Percentiles rank a stretch among this genome's conserved stretches.
Conservation (phyloP, 495 filamentous ascomycete genomes). For the Lophiotrema nucula region DNA sequence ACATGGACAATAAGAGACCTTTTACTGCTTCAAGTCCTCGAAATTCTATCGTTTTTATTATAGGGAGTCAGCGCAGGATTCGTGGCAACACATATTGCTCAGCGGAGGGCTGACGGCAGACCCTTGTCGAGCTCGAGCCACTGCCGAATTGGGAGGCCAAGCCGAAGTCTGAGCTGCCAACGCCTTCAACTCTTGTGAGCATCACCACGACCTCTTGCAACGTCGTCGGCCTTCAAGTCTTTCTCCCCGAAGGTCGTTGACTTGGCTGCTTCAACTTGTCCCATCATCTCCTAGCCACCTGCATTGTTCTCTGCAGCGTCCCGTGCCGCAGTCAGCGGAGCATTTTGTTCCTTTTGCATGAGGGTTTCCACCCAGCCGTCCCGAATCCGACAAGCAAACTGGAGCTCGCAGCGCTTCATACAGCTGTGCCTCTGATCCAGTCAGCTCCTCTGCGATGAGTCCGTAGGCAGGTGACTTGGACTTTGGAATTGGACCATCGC, state of each 20-base stretch:
- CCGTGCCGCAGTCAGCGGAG: conserved; percentile 15
- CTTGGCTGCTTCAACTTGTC: neutral
- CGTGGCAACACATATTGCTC: neutral
- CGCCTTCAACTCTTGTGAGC: conserved; percentile 6
- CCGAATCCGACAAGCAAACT: conserved; percentile 15
- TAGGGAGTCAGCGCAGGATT: neutral
- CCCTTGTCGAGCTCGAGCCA: no score
- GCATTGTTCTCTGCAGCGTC: neutral
- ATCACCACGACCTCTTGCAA: neutral
- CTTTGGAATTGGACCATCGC: neutral
- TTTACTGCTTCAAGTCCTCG: no score
- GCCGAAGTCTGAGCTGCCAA: no score
- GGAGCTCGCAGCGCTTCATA: neutral
- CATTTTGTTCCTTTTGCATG: conserved; percentile 17
- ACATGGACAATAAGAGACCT: no score
- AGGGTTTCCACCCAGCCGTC: conserved; percentile 9
- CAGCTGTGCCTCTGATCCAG: neutral
- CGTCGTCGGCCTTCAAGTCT: conserved; percentile 1
- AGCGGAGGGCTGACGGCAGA: neutral
- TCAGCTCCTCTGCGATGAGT: conserved; percentile 1
- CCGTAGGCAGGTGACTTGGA: conserved; percentile 2
- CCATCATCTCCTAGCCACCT: neutral
- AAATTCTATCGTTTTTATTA: neutral
- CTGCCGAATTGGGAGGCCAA: no score
- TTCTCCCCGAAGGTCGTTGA: neutral